phyloP scores from a whole-genome alignment of 2,329 filamentous ascomycete species.

The Chaetomium sp. region DNA sequence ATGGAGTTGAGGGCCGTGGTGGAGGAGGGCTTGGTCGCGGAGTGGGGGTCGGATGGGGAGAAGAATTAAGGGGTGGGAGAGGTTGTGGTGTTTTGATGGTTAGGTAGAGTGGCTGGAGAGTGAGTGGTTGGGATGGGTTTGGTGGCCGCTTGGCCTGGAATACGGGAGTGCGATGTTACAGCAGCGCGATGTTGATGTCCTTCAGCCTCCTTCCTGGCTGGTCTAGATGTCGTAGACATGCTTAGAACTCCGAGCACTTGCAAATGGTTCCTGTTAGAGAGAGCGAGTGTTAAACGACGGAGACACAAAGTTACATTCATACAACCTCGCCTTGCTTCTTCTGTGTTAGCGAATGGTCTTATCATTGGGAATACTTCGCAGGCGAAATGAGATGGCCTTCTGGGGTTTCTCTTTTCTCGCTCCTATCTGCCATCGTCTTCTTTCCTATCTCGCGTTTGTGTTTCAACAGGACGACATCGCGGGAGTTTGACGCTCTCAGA shows the following conservation, averaged over 20 bases:
- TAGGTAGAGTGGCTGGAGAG: background rate
- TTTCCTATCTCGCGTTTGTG: background rate
- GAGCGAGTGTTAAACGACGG: background rate
- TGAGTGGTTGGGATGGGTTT: background rate
- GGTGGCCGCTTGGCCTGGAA: background rate
- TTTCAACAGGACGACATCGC: background rate
- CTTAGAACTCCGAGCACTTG: background rate
- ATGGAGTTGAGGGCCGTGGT: constrained; percentile 47
- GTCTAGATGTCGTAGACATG: background rate
- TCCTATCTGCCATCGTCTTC: background rate
- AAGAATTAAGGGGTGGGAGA: background rate
- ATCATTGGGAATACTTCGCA: background rate
- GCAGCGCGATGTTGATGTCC: background rate
- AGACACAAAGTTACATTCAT: background rate
- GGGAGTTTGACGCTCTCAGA: background rate
- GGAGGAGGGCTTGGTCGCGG: constrained; percentile 40
- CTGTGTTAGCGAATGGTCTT: background rate
- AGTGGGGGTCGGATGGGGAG: constrained; percentile 26
- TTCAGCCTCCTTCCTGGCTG: background rate
- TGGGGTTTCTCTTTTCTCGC: background rate
- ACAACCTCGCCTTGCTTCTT: background rate
- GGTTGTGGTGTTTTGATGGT: background rate
- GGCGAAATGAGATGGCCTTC: background rate
- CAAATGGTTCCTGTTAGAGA: background rate
- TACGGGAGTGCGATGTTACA: background rate